Conservation (phyloP, 495 filamentous ascomycete genomes). For the Annulohypoxylon nitens region DNA sequence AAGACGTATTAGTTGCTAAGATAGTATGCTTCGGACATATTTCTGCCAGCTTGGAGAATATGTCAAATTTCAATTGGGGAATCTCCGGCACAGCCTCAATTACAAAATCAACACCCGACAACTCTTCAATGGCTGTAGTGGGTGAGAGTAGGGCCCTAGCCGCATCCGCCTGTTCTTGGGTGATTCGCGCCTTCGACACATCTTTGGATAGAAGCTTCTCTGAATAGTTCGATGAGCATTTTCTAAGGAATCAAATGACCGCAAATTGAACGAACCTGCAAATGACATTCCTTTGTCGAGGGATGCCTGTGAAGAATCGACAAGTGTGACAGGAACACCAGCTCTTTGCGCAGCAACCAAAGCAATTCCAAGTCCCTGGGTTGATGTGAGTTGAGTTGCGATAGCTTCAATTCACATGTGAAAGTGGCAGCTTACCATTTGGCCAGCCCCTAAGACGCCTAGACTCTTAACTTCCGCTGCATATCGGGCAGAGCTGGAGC, state of each 20-base stretch:
- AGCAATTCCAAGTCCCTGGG: constrained; percentile 95
- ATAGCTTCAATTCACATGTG: constrained; percentile 38
- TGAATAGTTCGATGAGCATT: constrained; percentile 52
- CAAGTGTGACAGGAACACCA: constrained; percentile 83
- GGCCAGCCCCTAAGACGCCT: constrained; percentile 94
- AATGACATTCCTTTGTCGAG: constrained; percentile 93
- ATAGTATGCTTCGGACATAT: constrained; percentile 90
- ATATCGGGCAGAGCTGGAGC: constrained; percentile 62
- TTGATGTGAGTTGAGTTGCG: constrained; percentile 29
- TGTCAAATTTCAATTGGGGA: constrained; percentile 83
- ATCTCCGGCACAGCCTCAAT: constrained; percentile 99
- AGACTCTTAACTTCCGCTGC: constrained; percentile 86
- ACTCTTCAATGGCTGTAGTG: constrained; percentile 79
- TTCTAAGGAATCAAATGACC: constrained; percentile 3
- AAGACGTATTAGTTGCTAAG: constrained; percentile 96
- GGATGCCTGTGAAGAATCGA: constrained; percentile 88
- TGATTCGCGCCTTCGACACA: constrained; percentile 84
- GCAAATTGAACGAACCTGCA: constrained; percentile 69
- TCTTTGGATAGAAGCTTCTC: constrained; percentile 95
- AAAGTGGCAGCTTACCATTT: constrained; percentile 77
- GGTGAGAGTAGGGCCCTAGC: constrained; percentile 75
- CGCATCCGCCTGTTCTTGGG: constrained; percentile 79
- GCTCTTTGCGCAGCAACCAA: constrained; percentile 92
- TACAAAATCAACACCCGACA: constrained; percentile 92
- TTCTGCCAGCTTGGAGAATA: constrained; percentile 86